Evolutionary conservation across 306 rosid species (phyloP), one percentile per base, ranked within the genome.

Genomic region (Quillaja saponaria): DNA sequence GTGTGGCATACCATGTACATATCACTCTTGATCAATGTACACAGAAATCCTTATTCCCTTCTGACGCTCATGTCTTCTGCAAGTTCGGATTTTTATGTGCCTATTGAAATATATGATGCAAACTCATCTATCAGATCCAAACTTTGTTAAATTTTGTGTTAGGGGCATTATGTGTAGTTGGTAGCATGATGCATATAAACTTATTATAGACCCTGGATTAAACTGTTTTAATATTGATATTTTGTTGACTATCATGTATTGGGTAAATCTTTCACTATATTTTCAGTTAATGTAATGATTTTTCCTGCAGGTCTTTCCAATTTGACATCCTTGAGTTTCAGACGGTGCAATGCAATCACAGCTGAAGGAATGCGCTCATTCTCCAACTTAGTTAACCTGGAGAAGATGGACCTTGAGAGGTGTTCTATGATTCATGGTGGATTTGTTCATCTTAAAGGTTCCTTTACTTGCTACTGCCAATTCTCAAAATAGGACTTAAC

Each of bases 381-480:
- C 73, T 78, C 94, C 37, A 63, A 67, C 78, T 72, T 86, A 47
- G 52, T 70, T 80, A 76, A 80, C 79, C 69, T 86, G 81, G 85
- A 82, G 81, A 86, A 80, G 77, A 68, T 86, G 84, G 85, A 86
- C 73, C 75, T 86, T 61, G 87, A 86, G 72, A 78, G 94, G 67
- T 86, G 89, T 73, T 70, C 78, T 52, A 75, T 61, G 54, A 74
- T 86, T 76, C 86, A 80, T 59, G 89, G 94, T 35, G 89, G 94
- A 54, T 83, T 86, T 71, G 79, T 80, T 83, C 87, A 86, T 83
- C 88, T 86, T 41, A 67, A 71, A 82, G 94, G 94, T 86, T 50
- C 47, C 20, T 66, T 31, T 56, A 55, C 71, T 61, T 42, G 18
- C 19, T 45, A 61, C 49, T 66, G 15, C 45, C 19, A 16, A 51